phyloP scores from a whole-genome alignment of 1,284 basidiomycete genomes.

The Sanguinoderma infundibulare region DNA sequence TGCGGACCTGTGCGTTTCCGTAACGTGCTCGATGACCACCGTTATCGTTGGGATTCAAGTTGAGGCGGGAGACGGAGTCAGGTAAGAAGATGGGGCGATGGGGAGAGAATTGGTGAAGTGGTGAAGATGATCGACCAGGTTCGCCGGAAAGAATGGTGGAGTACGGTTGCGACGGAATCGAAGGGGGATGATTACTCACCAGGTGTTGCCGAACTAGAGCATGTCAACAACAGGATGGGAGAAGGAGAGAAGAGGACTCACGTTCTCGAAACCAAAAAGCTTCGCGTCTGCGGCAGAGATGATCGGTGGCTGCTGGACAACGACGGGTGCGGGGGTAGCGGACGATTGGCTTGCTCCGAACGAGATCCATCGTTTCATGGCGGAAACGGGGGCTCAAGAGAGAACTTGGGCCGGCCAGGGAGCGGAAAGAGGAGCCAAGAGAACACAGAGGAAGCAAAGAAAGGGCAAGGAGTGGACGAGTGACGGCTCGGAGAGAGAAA shows the following conservation, averaged over 20 bases:
- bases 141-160: neutral
- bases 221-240: constrained; percentile 13
- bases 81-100: no score
- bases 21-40: no score
- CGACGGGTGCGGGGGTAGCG: constrained; percentile 23
- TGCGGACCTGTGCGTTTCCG: no score
- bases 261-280: constrained; percentile 93
- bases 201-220: constrained; percentile 80
- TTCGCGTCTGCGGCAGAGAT: constrained; percentile 69
- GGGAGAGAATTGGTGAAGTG: neutral
- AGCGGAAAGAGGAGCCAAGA: neutral
- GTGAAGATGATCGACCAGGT: neutral
- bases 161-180: neutral
- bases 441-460: neutral
- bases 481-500: neutral
- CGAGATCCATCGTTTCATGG: constrained; percentile 35
- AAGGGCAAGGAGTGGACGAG: constrained; percentile 3
- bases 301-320: constrained; percentile 27
- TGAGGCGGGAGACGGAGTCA: neutral
- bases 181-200: constrained; percentile 47
- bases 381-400: constrained; percentile 27
- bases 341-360: constrained; percentile 28
- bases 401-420: constrained; percentile 15
- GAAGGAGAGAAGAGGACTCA: constrained; percentile 44
- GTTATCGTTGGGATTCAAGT: no score